These are phyloP conservation scores for Batkoa obscura DNA, from an alignment of 371 early-diverging fungal species.

Conservation along the genomic window DNA sequence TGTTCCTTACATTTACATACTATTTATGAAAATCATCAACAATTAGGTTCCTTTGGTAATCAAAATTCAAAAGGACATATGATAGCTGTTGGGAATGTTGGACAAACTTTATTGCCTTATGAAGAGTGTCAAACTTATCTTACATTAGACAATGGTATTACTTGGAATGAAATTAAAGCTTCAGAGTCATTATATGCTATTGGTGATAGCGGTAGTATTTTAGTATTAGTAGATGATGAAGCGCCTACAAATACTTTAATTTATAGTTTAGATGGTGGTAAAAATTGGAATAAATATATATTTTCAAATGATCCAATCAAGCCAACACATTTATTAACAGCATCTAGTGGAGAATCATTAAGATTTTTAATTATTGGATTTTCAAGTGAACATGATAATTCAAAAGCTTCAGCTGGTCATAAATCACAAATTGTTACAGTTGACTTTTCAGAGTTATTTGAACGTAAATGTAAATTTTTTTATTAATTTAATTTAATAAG, in stretches of 20 bases:
- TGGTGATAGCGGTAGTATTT: slow-evolving; percentile 61
- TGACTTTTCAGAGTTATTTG: slow-evolving; percentile 18
- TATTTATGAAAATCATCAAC: slow-evolving; percentile 37
- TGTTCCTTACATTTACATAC: slow-evolving; percentile 60
- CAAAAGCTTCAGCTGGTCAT: slow-evolving; percentile 7
- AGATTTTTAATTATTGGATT: slow-evolving; percentile 22
- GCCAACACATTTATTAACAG: slow-evolving; percentile 30
- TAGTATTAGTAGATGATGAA: slow-evolving; percentile 46
- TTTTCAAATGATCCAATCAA: slow-evolving; percentile 24
- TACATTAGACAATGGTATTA: slow-evolving; percentile 64
- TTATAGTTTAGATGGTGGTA: slow-evolving; percentile 47
- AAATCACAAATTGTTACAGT: slow-evolving; percentile 19
- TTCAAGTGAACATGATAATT: neutral
- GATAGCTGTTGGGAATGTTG: slow-evolving; percentile 81
- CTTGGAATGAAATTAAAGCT: slow-evolving; percentile 39
- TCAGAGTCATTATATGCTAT: slow-evolving; percentile 46
- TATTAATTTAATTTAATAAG: neutral
- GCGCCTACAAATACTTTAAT: slow-evolving; percentile 43
- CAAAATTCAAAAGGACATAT: slow-evolving; percentile 67
- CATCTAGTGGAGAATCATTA: slow-evolving; percentile 29
- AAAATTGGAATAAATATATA: slow-evolving; percentile 29
- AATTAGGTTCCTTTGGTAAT: slow-evolving; percentile 35
- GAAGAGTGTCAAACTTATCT: slow-evolving; percentile 48
- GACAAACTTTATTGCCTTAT: slow-evolving; percentile 33
- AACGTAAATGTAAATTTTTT: neutral